Evolutionary conservation across 805 yeast species (phyloP).

Genomic region (Kuraishia molischiana): DNA sequence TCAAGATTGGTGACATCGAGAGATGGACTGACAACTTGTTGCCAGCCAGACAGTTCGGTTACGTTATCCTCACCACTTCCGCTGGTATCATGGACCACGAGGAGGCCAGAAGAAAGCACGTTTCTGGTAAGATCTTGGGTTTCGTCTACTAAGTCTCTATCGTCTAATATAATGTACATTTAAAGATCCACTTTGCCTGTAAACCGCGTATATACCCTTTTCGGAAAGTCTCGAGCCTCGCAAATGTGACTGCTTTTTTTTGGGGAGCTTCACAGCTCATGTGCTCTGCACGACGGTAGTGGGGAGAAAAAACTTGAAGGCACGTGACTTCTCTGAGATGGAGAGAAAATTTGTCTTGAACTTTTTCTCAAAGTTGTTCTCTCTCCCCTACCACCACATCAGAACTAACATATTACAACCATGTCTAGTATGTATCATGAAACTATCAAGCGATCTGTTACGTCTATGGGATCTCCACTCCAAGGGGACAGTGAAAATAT

Average conservation of each 20-base stretch:
- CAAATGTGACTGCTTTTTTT: not conserved
- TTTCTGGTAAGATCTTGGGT: slow-evolving; percentile 97
- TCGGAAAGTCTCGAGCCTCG: not conserved
- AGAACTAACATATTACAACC: too few relatives aligned
- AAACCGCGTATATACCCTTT: not conserved
- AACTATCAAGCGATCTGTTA: too few relatives aligned
- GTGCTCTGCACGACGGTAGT: too few relatives aligned
- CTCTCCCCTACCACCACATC: too few relatives aligned
- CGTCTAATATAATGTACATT: not conserved
- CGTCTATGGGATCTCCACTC: too few relatives aligned
- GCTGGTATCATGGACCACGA: slow-evolving; percentile 99
- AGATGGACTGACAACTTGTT: slow-evolving; percentile 97
- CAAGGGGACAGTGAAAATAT: too few relatives aligned
- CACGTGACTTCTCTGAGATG: too few relatives aligned
- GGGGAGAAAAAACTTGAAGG: too few relatives aligned
- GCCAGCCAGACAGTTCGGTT: slow-evolving; percentile 99
- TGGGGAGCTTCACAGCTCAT: too few relatives aligned
- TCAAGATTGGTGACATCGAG: slow-evolving; percentile 90
- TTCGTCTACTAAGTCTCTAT: slow-evolving; percentile 74
- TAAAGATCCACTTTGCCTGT: not conserved
- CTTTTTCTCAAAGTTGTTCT: too few relatives aligned
- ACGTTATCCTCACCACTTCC: slow-evolving; percentile 94
- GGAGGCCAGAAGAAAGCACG: slow-evolving; percentile 99
- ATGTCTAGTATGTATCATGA: too few relatives aligned
- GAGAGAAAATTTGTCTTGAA: too few relatives aligned